A percentile compares a stretch with the other conserved stretches of the same genome.
These are phyloP conservation scores for Candida tunisiensis DNA, from an alignment of 1,139 yeast species.

Conservation along the genomic window DNA sequence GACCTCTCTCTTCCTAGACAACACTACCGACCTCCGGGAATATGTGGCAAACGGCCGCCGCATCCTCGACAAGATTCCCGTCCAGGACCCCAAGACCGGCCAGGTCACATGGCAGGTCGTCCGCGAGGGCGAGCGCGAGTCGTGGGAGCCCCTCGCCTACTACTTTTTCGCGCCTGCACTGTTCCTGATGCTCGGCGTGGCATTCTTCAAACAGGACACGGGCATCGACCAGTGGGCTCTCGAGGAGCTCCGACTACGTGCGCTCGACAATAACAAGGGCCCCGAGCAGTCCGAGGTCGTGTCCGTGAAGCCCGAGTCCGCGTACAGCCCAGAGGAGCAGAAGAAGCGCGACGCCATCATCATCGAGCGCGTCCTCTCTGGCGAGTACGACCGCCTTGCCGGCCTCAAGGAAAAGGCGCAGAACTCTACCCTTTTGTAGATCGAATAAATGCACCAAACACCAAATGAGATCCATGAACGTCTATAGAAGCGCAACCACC, in stretches of 20 bases:
- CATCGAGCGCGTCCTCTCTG: constrained; percentile 67
- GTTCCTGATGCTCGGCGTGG: constrained; percentile 26
- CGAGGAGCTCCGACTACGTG: constrained; percentile 69
- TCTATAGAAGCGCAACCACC: too few relatives aligned
- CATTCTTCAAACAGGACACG: constrained; percentile 30
- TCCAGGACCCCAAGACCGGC: constrained; percentile 63
- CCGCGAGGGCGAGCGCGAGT: constrained; percentile 64
- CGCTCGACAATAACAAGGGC: constrained; percentile 45
- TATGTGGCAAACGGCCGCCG: constrained; percentile 42
- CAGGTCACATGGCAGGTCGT: constrained; percentile 68
- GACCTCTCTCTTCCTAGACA: constrained; percentile 40
- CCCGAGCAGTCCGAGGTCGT: constrained; percentile 27
- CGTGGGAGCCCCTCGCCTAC: constrained; percentile 67
- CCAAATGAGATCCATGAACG: too few relatives aligned
- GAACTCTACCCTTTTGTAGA: constrained; percentile 18
- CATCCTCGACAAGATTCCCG: constrained; percentile 73
- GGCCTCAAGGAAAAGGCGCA: constrained; percentile 38
- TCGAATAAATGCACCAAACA: too few relatives aligned
- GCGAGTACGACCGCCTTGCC: constrained; percentile 70
- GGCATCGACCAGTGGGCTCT: constrained; percentile 57
- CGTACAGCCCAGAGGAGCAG: constrained; percentile 41
- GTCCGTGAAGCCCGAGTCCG: too few relatives aligned
- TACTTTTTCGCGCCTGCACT: constrained; percentile 57
- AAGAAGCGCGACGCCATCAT: constrained; percentile 63
- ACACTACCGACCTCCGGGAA: constrained; percentile 44